Percentiles rank a stretch among this genome's conserved stretches.
Conservation (phyloP, 2,329 filamentous ascomycete species). For the Neonectria hederae region DNA sequence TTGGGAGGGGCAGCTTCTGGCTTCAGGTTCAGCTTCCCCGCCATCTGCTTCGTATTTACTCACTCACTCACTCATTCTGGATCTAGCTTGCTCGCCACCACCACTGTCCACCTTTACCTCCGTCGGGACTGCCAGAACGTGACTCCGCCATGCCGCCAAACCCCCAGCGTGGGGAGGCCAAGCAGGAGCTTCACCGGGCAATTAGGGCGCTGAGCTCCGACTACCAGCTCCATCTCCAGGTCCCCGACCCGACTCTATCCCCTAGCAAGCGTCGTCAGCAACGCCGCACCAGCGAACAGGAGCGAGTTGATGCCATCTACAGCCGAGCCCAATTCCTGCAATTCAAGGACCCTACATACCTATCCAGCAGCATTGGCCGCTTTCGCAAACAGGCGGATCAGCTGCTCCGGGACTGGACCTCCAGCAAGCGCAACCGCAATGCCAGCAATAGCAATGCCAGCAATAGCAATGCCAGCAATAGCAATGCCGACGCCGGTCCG, state of each 20-base stretch:
- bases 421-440: conserved; percentile 19
- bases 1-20: background rate
- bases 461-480: background rate
- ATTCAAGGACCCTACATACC: conserved; percentile 27
- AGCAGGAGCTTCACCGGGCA: conserved; percentile 36
- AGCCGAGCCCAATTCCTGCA: conserved; percentile 31
- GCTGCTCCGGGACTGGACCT: conserved; percentile 31
- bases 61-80: too few relatives aligned
- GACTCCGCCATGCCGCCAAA: conserved; percentile 29
- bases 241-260: conserved; percentile 38
- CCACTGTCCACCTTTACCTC: background rate
- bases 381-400: conserved; percentile 39
- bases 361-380: conserved; percentile 35
- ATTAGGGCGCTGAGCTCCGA: conserved; percentile 41
- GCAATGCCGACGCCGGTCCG: conserved; percentile 33
- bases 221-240: conserved; percentile 39
- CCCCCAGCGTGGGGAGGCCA: conserved; percentile 18
- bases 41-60: too few relatives aligned
- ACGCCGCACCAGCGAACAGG: conserved; percentile 36
- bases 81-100: background rate
- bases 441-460: conserved; percentile 21
- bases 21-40: too few relatives aligned
- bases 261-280: conserved; percentile 38
- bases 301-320: conserved; percentile 38
- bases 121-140: too few relatives aligned